Evolutionary conservation across 768 basidiomycete genomes (phyloP).

Genomic region (Dioszegia aurantiaca): DNA sequence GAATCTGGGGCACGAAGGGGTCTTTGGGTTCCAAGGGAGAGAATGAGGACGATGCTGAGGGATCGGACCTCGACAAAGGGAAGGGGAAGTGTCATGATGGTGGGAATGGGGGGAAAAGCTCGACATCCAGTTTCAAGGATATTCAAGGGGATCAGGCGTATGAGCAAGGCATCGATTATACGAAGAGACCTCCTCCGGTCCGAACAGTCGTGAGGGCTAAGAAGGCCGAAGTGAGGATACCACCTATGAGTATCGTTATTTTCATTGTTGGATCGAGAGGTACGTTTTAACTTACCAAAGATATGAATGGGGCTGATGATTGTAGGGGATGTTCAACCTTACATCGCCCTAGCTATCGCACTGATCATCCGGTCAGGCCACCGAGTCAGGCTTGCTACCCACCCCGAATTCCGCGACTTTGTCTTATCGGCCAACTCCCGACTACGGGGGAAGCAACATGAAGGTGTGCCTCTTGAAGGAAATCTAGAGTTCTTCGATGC

Average conservation of each 20-base stretch:
- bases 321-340: constrained; percentile 63
- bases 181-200: too few species aligned
- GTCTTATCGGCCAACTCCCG: constrained; percentile 53
- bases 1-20: not conserved
- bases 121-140: too few species aligned
- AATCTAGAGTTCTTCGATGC: constrained; percentile 60
- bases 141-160: too few species aligned
- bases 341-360: constrained; percentile 58
- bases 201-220: too few species aligned
- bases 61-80: constrained; percentile 42
- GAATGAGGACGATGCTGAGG: not conserved
- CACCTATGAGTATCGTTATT: constrained; percentile 60
- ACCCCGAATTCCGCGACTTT: constrained; percentile 59
- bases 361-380: constrained; percentile 57
- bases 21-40: not conserved
- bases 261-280: constrained; percentile 68
- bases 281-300: constrained; percentile 35
- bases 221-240: constrained; percentile 7
- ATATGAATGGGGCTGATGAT: not conserved
- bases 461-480: constrained; percentile 37
- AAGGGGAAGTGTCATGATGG: too few species aligned
- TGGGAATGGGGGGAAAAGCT: too few species aligned
- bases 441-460: constrained; percentile 15
- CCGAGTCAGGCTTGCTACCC: constrained; percentile 61
- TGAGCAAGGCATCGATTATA: too few species aligned